Evolutionary conservation across 441 rosid genomes (phyloP).

Genomic region (Iberis amara): DNA sequence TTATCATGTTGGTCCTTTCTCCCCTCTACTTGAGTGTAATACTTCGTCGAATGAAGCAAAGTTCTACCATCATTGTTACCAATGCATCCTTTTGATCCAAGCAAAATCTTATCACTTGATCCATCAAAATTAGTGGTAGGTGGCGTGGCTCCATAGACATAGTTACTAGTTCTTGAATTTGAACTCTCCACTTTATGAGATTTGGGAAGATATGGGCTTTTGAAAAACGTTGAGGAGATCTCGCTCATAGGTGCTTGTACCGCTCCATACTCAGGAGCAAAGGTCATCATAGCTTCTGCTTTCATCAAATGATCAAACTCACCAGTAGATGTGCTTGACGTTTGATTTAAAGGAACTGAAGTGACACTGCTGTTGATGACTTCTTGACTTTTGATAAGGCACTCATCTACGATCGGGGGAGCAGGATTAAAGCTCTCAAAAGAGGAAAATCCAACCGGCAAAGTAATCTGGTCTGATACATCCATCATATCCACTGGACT

Average conservation of each 20-base stretch:
- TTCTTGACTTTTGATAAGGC: conserved; percentile 69
- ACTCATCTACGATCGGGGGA: conserved; percentile 61
- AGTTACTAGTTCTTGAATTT: conserved; percentile 65
- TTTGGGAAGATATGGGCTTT: conserved; percentile 83
- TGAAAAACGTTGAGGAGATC: conserved; percentile 59
- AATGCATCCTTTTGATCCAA: conserved; percentile 45
- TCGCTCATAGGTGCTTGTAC: conserved; percentile 78
- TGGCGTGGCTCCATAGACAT: conserved; percentile 78
- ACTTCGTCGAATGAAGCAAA: conserved; percentile 39
- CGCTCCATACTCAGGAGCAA: conserved; percentile 97
- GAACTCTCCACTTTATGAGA: conserved; percentile 66
- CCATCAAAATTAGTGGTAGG: conserved; percentile 67
- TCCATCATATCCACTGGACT: conserved; percentile 86
- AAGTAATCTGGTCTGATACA: conserved; percentile 78
- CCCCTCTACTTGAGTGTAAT: conserved; percentile 70
- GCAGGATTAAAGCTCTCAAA: conserved; percentile 78
- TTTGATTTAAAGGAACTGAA: conserved; percentile 46
- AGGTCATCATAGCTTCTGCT: conserved; percentile 97
- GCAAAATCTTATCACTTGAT: conserved; percentile 56
- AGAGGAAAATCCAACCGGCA: conserved; percentile 77
- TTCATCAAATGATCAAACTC: conserved; percentile 94
- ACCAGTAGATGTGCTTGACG: conserved; percentile 44
- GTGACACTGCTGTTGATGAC: conserved; percentile 40
- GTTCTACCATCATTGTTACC: conserved; percentile 41
- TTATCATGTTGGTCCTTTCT: conserved; percentile 47